A percentile compares a stretch with the other conserved stretches of the same genome.
These are phyloP conservation scores for Gonium pectorale DNA, from an alignment of 139 green algal species.

Conservation along the genomic window DNA sequence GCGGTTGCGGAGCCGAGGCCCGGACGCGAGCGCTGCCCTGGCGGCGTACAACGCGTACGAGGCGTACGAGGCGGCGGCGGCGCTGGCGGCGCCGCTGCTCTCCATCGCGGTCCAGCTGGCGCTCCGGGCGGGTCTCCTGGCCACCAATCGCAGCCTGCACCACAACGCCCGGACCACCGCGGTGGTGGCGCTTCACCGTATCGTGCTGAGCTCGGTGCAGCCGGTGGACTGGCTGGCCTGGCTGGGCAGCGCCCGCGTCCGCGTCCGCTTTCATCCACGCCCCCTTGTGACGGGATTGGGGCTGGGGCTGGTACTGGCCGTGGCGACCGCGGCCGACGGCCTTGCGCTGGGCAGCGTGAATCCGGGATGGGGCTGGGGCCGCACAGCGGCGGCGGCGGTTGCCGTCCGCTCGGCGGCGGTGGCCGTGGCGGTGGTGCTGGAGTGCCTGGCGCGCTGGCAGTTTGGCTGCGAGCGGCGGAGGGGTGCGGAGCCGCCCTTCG, in stretches of 20 bases:
- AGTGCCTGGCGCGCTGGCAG: too few species aligned
- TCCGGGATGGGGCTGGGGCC: not conserved
- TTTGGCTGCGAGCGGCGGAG: too few species aligned
- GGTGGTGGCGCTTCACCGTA: not conserved
- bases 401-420: not conserved
- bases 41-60: too few species aligned
- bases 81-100: not conserved
- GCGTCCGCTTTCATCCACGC: too few species aligned
- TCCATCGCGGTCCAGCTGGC: not conserved
- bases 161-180: not conserved
- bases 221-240: not conserved
- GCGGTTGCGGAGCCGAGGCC: too few species aligned
- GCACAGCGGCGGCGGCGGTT: not conserved
- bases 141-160: not conserved
- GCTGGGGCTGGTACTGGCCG: not conserved
- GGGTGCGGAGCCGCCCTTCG: too few species aligned
- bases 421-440: not conserved
- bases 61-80: not conserved
- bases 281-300: too few species aligned
- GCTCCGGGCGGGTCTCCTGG: not conserved
- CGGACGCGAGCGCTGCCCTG: too few species aligned
- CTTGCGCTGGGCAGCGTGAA: not conserved
- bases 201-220: not conserved
- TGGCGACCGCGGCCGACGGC: not conserved
- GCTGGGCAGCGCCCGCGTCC: too few species aligned